Conservation (phyloP, 441 rosid species). For the Erodium texanum region DNA sequence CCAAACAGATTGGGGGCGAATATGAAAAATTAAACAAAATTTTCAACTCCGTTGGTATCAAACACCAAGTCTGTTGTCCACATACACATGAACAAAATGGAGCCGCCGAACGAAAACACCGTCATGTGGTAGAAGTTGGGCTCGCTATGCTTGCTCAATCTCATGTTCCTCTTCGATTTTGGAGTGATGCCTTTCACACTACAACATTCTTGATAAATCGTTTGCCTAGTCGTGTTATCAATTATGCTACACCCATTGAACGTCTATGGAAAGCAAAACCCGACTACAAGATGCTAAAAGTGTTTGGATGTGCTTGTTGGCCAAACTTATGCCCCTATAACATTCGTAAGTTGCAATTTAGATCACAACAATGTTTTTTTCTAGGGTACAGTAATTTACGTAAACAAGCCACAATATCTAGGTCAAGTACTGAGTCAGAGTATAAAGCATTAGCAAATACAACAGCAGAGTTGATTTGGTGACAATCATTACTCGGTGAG, state of each 20-base stretch:
- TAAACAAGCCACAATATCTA: no score
- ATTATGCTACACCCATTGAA: neutral
- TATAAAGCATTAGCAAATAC: no score
- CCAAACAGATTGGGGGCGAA: neutral
- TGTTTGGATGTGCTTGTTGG: constrained; percentile 10
- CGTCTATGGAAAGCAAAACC: no score
- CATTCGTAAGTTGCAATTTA: neutral
- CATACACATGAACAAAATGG: neutral
- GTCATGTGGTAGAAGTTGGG: constrained; percentile 3
- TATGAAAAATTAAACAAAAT: neutral
- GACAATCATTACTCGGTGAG: neutral
- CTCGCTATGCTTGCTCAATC: neutral
- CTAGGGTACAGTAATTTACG: neutral
- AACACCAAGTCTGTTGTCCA: neutral
- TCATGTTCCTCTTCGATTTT: neutral
- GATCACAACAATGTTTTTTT: neutral
- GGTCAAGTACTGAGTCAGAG: no score
- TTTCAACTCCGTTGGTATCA: neutral
- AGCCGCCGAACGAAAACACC: neutral
- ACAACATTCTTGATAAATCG: neutral
- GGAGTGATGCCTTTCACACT: neutral
- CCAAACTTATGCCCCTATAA: neutral
- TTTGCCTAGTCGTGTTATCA: neutral
- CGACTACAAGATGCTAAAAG: no score
- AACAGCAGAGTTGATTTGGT: no score